phyloP scores from a whole-genome alignment of 2,329 filamentous ascomycete genomes.

The Talaromyces sp. region DNA sequence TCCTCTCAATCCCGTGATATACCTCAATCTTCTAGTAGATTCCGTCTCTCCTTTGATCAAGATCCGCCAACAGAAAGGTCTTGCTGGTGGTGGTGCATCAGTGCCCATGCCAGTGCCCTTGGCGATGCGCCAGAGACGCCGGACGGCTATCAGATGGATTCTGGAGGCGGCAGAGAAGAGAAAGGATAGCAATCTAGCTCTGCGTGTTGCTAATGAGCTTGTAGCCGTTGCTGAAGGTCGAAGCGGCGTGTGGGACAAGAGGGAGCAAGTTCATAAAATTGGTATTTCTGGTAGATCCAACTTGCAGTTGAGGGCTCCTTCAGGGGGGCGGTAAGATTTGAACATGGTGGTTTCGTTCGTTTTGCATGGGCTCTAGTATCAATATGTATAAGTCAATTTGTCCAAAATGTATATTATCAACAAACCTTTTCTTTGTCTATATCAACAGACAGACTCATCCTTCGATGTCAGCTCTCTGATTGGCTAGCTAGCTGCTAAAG shows the following conservation, averaged over 20 bases:
- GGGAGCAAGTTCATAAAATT: slow-evolving; percentile 71
- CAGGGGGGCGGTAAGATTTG: slow-evolving; percentile 5
- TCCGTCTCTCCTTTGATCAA: slow-evolving; percentile 84
- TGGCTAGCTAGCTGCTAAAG: not conserved
- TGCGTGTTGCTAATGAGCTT: slow-evolving; percentile 78
- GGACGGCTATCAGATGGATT: slow-evolving; percentile 83
- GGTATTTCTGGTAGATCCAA: slow-evolving; percentile 76
- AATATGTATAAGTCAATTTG: not conserved
- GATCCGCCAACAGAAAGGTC: slow-evolving; percentile 68
- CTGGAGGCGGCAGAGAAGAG: slow-evolving; percentile 76
- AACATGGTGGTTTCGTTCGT: not conserved
- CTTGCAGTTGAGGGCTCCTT: slow-evolving; percentile 34
- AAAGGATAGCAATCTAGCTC: slow-evolving; percentile 66
- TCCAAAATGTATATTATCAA: not conserved
- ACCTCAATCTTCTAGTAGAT: slow-evolving; percentile 86
- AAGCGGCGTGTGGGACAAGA: slow-evolving; percentile 77
- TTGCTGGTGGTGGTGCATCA: slow-evolving; percentile 77
- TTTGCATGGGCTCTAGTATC: not conserved
- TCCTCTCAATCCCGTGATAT: slow-evolving; percentile 81
- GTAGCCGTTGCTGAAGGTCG: slow-evolving; percentile 81
- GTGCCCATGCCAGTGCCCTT: slow-evolving; percentile 80
- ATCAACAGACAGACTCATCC: not conserved
- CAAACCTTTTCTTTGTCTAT: not conserved
- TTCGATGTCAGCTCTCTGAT: not conserved
- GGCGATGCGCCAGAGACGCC: slow-evolving; percentile 65